These are phyloP conservation scores for Vaccinium macrocarpon DNA, from an alignment of 148 eudicot species.

Conservation along the genomic window DNA sequence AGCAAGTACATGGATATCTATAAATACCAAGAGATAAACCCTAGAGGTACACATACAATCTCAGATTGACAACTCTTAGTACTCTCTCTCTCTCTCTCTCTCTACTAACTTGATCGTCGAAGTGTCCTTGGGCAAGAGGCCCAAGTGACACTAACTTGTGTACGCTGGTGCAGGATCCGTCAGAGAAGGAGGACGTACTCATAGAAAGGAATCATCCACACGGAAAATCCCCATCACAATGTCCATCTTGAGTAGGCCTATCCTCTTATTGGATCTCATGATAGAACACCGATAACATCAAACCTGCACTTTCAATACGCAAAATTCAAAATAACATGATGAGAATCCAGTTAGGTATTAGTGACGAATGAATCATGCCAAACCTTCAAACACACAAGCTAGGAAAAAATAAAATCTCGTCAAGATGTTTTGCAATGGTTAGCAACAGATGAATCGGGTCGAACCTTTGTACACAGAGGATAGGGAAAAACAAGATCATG, in stretches of 20 bases:
- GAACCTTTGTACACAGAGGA: background rate
- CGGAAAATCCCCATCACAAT: too few relatives aligned
- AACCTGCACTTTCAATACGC: background rate
- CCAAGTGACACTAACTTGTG: too few relatives aligned
- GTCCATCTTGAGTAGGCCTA: background rate
- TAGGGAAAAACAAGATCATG: background rate
- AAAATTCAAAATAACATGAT: background rate
- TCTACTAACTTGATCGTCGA: too few relatives aligned
- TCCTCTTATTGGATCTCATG: background rate
- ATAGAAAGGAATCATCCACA: too few relatives aligned
- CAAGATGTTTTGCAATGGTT: background rate
- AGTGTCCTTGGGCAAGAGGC: too few relatives aligned
- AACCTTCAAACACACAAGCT: background rate
- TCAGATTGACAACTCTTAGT: too few relatives aligned
- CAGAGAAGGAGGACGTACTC: too few relatives aligned
- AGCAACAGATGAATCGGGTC: background rate
- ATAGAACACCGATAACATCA: background rate
- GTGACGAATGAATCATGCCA: background rate
- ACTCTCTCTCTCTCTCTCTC: too few relatives aligned
- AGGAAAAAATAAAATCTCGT: background rate
- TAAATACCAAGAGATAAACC: too few relatives aligned
- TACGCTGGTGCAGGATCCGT: too few relatives aligned
- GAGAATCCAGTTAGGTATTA: background rate
- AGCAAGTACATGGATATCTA: too few relatives aligned
- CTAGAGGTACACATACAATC: too few relatives aligned